Evolutionary conservation across 1,139 yeast genomes (phyloP).

Genomic region (Geotrichum cucujoidarum): DNA sequence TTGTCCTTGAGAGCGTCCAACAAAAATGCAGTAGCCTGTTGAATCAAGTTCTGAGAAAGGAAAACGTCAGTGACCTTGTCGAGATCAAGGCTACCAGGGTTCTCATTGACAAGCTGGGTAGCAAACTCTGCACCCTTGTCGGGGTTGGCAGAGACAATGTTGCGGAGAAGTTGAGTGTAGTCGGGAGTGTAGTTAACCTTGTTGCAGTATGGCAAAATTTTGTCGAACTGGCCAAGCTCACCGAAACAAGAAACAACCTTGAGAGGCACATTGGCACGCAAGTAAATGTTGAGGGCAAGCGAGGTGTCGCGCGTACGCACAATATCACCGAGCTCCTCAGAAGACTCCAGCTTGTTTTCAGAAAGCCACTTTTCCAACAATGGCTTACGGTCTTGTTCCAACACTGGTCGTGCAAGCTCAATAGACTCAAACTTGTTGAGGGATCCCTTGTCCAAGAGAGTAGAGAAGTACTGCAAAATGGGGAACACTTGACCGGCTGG

Average conservation of each 20-base stretch:
- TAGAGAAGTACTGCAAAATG: constrained; percentile 85
- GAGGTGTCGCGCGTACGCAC: constrained; percentile 84
- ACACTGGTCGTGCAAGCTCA: constrained; percentile 91
- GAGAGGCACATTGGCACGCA: constrained; percentile 77
- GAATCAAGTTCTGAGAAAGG: constrained; percentile 89
- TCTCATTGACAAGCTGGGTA: constrained; percentile 64
- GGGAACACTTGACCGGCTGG: constrained; percentile 96
- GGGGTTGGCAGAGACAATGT: constrained; percentile 87
- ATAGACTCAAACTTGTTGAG: constrained; percentile 90
- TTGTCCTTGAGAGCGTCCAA: constrained; percentile 94
- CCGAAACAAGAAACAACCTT: constrained; percentile 92
- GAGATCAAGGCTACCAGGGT: constrained; percentile 62
- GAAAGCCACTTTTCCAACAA: constrained; percentile 94
- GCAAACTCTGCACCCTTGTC: constrained; percentile 98
- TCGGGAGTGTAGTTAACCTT: constrained; percentile 88
- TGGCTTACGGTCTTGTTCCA: constrained; percentile 93
- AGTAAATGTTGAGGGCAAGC: constrained; percentile 84
- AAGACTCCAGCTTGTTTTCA: constrained; percentile 87
- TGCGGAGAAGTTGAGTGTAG: constrained; percentile 83
- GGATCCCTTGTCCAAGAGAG: constrained; percentile 86
- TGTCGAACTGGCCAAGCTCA: constrained; percentile 94
- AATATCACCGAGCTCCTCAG: constrained; percentile 95
- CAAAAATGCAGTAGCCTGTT: constrained; percentile 98
- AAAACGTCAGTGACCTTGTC: constrained; percentile 91
- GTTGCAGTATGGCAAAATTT: constrained; percentile 89